Evolutionary conservation across 1,284 basidiomycete genomes (phyloP), one percentile per base, ranked within the genome.

Genomic region (Austropuccinia psidii): DNA sequence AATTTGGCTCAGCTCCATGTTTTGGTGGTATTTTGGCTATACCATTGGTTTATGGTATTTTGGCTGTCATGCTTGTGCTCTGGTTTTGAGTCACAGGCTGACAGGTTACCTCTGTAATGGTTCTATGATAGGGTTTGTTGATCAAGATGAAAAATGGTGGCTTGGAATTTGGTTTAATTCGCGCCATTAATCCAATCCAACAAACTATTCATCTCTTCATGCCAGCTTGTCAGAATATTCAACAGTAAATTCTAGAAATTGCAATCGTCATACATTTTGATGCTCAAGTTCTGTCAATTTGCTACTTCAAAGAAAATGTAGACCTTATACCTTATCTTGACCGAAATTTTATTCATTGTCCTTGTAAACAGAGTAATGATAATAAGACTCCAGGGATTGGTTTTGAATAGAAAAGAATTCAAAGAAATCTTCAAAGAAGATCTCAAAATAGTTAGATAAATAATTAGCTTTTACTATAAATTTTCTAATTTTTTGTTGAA

Each of bases 371-470:
- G n/a, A n/a, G n/a, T n/a, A n/a, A n/a, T n/a, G n/a, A n/a, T n/a
- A n/a, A n/a, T n/a, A n/a, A n/a, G n/a, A n/a, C n/a, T n/a, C n/a
- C n/a, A n/a, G 37, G 47, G 7, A 52, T 65, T 27, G 45, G 47
- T 33, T 50, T 37, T 24, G 62, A 52, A 11, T 50, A 37, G 21
- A 65, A 65, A 52, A 49, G 47, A 39, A 33, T 65, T 33, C 49
- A 49, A n/a, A 65, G 62, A 37, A 65, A 65, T 49, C 33, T 65
- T 47, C 62, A 65, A 52, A 50, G 62, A 52, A 29, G 62, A 17
- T 65, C 62, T 52, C 62, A 65, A 31, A 65, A n/a, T n/a, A n/a
- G n/a, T n/a, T n/a, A n/a, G n/a, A n/a, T n/a, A n/a, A n/a, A n/a
- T n/a, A n/a, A n/a, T n/a, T n/a, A n/a, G n/a, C n/a, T n/a, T n/a